Percentiles rank a stretch among this genome's conserved stretches.
Evolutionary conservation across 495 filamentous ascomycete species (phyloP).

Genomic region (Penicillium turbatum): DNA sequence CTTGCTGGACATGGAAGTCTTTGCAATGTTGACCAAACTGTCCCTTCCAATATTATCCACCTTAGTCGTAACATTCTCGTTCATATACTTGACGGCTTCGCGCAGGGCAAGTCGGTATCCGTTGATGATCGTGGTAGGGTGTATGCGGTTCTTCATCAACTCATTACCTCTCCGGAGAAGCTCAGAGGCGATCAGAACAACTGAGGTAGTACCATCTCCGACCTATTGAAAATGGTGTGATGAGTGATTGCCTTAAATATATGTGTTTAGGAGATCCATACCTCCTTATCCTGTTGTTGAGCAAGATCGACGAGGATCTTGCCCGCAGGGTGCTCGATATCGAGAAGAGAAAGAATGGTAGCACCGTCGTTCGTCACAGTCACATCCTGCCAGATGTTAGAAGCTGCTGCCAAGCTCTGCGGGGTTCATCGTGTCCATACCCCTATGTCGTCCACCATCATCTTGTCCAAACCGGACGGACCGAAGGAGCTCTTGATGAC

Average conservation of each 20-base stretch:
- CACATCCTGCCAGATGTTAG: slow-evolving; percentile 66
- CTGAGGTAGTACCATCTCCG: slow-evolving; percentile 96
- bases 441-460: slow-evolving; percentile 99
- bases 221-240: slow-evolving; percentile 46
- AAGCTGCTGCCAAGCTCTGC: slow-evolving; percentile 22
- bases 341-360: slow-evolving; percentile 89
- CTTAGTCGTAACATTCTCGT: slow-evolving; percentile 92
- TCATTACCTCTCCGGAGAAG: slow-evolving; percentile 93
- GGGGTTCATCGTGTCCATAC: slow-evolving; percentile 49
- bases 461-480: slow-evolving; percentile 95
- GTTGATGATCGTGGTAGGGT: slow-evolving; percentile 98
- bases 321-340: slow-evolving; percentile 95
- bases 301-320: slow-evolving; percentile 98
- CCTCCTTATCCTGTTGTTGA: slow-evolving; percentile 98
- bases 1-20: slow-evolving; percentile 99
- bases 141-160: slow-evolving; percentile 98
- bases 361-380: slow-evolving; percentile 99
- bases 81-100: slow-evolving; percentile 98
- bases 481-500: slow-evolving; percentile 98
- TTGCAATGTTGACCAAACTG: slow-evolving; percentile 89
- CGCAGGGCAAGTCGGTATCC: slow-evolving; percentile 93
- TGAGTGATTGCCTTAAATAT: neutral
- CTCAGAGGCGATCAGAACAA: slow-evolving; percentile 95
- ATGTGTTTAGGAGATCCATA: slow-evolving; percentile 23
- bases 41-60: slow-evolving; percentile 88